phyloP scores from a whole-genome alignment of 2,329 filamentous ascomycete genomes.

The Lasiodiplodia theobromae region DNA sequence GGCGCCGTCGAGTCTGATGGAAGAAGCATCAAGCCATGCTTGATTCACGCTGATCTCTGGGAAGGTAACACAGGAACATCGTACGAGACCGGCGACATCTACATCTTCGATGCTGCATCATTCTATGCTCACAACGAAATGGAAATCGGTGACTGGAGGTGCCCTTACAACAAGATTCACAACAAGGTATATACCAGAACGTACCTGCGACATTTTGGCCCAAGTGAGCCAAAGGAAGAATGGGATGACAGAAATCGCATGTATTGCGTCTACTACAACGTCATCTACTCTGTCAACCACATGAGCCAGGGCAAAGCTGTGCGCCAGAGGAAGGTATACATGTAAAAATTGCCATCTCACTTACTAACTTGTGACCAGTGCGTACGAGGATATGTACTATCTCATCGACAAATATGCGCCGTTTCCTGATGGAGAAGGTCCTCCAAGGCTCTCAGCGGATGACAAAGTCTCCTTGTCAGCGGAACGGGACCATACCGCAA shows the following conservation, averaged over 20 bases:
- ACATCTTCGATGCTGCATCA: conserved; percentile 48
- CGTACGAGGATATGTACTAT: conserved; percentile 38
- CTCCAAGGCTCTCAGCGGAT: conserved; percentile 21
- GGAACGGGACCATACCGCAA: conserved; percentile 8
- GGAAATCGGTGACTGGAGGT: conserved; percentile 25
- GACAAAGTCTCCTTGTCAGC: conserved; percentile 17
- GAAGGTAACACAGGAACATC: conserved; percentile 49
- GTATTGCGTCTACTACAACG: conserved; percentile 30
- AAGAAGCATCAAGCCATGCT: conserved; percentile 36
- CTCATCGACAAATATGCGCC: conserved; percentile 39
- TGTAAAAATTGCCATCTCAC: neutral
- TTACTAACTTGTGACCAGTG: conserved; percentile 8
- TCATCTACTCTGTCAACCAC: conserved; percentile 29
- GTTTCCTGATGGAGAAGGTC: conserved; percentile 34
- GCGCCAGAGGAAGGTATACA: conserved; percentile 24
- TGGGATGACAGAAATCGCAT: conserved; percentile 30
- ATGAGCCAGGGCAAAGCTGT: conserved; percentile 22
- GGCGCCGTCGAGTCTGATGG: conserved; percentile 38
- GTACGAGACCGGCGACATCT: conserved; percentile 37
- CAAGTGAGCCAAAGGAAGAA: conserved; percentile 10
- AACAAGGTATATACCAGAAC: conserved; percentile 9
- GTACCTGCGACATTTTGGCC: neutral
- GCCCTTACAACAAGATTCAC: conserved; percentile 23
- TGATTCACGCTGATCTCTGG: conserved; percentile 54
- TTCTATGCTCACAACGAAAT: conserved; percentile 53